These are phyloP conservation scores for Candida pseudoviswanathii DNA, from an alignment of 1,139 yeast species.

Conservation along the genomic window DNA sequence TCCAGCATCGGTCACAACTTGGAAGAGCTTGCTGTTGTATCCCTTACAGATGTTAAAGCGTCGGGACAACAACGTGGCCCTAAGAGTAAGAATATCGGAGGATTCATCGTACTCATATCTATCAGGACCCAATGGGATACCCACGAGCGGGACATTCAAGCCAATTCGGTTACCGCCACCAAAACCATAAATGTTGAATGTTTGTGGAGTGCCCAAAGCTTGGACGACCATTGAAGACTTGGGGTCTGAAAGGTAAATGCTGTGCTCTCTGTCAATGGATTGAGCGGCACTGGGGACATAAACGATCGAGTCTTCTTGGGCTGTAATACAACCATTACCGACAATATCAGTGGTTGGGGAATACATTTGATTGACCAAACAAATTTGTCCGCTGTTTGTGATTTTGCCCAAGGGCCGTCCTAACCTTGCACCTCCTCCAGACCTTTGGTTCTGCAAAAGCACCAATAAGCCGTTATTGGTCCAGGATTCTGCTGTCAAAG, in stretches of 20 bases:
- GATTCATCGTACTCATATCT: slow-evolving; percentile 16
- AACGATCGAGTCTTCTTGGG: slow-evolving; percentile 23
- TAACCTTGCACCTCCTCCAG: slow-evolving; percentile 21
- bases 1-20: slow-evolving; percentile 19
- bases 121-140: slow-evolving; percentile 1
- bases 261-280: slow-evolving; percentile 22
- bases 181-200: slow-evolving; percentile 32
- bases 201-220: slow-evolving; percentile 20
- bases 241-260: slow-evolving; percentile 23
- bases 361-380: slow-evolving; percentile 27
- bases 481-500: slow-evolving; percentile 25
- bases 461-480: slow-evolving; percentile 29
- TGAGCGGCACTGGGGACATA: slow-evolving; percentile 22
- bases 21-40: slow-evolving; percentile 17
- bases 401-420: slow-evolving; percentile 24
- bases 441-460: slow-evolving; percentile 24
- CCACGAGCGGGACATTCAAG: slow-evolving; percentile 20
- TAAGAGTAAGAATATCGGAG: slow-evolving; percentile 25
- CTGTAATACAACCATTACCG: slow-evolving; percentile 33
- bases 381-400: slow-evolving; percentile 32
- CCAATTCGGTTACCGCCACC: slow-evolving; percentile 34
- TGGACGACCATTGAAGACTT: slow-evolving; percentile 24
- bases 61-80: slow-evolving; percentile 13
- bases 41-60: slow-evolving; percentile 28
- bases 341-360: slow-evolving; percentile 25